phyloP scores from a whole-genome alignment of 176 grass and related monocot genomes.

The Oryza punctata region DNA sequence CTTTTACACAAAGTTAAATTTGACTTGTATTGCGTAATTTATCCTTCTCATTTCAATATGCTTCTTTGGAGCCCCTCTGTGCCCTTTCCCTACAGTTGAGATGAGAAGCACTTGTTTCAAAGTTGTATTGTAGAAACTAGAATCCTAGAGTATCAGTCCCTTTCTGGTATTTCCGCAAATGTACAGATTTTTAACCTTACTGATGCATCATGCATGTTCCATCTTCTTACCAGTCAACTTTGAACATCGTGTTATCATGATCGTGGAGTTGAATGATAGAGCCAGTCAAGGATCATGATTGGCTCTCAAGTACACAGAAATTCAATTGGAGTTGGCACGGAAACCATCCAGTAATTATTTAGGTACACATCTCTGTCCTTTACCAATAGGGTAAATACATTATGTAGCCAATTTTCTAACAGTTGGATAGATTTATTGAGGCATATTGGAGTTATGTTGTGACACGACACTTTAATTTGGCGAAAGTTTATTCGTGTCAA shows the following conservation, averaged over 20 bases:
- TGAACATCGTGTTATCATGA: background rate
- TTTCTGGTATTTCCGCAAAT: background rate
- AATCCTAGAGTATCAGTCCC: background rate
- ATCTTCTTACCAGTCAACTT: background rate
- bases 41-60: background rate
- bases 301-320: background rate
- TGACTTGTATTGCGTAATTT: background rate
- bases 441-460: background rate
- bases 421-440: background rate
- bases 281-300: background rate
- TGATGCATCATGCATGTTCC: background rate
- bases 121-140: background rate
- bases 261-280: background rate
- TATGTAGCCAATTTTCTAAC: background rate
- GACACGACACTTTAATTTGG: background rate
- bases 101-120: background rate
- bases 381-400: background rate
- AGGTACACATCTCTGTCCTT: constrained; percentile 12
- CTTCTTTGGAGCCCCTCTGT: background rate
- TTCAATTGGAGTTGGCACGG: background rate
- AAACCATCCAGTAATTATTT: background rate
- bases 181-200: background rate
- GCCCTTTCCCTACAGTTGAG: background rate
- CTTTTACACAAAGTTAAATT: constrained; percentile 2
- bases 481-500: too few species aligned